Evolutionary conservation across 1,139 yeast species (phyloP), one percentile per base, ranked within the genome.

Genomic region (Debaryomyces udenii): DNA sequence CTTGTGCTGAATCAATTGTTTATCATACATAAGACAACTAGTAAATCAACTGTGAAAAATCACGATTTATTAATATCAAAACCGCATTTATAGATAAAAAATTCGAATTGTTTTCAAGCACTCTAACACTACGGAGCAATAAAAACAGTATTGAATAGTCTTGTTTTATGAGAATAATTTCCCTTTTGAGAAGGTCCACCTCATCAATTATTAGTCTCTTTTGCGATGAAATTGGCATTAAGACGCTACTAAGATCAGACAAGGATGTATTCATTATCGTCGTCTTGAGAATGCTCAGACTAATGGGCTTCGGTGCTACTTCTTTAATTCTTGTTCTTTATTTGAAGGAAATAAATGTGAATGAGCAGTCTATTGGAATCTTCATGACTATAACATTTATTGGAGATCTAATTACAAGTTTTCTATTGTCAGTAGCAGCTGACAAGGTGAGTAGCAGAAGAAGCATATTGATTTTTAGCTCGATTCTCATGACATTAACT

Each of bases 221-320:
- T 0, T 14, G 38, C 15, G 53, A 53, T 3, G 69, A 65, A 41
- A 51, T 65, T 18, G 70, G 70, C 1, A 36, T 63, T n/a, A 31
- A 38, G 13, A 65, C 73, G 7, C 48, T 68, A 11, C 17, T 53
- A 11, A 37, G 37, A 1, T 51, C 68, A 3, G 50, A 58, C n/a
- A 39, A 45, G 17, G 73, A 68, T 49, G 65, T 66, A 2, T 61
- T 56, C 39, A 33, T 68, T 14, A 56, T 69, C 28, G 59, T 68
- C 6, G 38, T 53, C 2, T 52, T 68, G 15, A 50, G 74, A 23
- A 68, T 69, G 68, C 50, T 66, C n/a, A 53, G 75, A 39, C 52
- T 68, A 18, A 46, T 66, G 11, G 70, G 69, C 1, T 74, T 70
- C 47, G 76, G 77, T 22, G 74, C 71, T 1, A 61, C 70, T 0